Conservation (phyloP, 2,329 filamentous ascomycete genomes). For the Colletotrichum sp. region DNA sequence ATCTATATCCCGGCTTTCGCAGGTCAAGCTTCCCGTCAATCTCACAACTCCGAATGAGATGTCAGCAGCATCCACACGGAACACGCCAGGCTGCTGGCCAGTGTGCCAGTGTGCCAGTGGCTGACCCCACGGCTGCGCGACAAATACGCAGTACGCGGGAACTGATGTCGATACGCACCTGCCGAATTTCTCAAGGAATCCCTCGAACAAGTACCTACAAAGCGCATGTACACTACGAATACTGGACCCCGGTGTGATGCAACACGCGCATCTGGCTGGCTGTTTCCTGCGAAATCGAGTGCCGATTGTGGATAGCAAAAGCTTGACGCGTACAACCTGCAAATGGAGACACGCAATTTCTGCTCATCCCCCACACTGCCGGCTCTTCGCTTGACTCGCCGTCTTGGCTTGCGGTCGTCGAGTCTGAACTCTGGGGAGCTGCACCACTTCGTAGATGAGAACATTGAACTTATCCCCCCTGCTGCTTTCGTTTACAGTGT, state of each 20-base stretch:
- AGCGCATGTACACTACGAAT: background rate
- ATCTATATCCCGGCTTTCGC: background rate
- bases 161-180: background rate
- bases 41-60: background rate
- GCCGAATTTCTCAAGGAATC: background rate
- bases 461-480: background rate
- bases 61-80: background rate
- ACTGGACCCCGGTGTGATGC: background rate
- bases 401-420: background rate
- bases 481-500: background rate
- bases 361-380: background rate
- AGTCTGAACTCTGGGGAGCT: background rate
- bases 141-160: background rate
- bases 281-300: background rate
- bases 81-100: background rate
- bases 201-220: background rate
- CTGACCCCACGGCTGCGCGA: background rate
- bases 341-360: background rate
- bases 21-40: conserved; percentile 11
- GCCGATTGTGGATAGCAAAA: background rate
- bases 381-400: background rate
- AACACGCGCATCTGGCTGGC: background rate
- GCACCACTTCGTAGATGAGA: background rate
- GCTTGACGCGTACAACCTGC: conserved; percentile 5
- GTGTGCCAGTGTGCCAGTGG: background rate